Percentiles rank a stretch among this genome's conserved stretches.
Evolutionary conservation across 2,329 filamentous ascomycete genomes (phyloP).

Genomic region (Epichloe festucae): DNA sequence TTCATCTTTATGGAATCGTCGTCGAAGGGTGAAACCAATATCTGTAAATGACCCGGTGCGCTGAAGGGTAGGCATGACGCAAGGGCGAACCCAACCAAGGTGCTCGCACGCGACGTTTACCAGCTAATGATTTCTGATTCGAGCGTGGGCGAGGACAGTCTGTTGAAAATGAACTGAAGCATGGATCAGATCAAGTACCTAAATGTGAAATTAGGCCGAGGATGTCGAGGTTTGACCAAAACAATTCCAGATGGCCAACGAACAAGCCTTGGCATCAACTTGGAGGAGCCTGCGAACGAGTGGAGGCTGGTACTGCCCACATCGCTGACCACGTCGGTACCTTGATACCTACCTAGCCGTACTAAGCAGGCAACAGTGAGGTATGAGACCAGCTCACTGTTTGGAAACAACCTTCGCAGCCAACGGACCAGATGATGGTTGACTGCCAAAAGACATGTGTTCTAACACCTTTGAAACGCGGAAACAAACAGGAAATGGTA

Average conservation of each 20-base stretch:
- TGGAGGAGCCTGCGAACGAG: no score
- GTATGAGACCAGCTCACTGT: no score
- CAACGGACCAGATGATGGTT: no score
- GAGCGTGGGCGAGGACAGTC: not conserved
- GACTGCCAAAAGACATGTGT: no score
- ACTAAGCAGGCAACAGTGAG: no score
- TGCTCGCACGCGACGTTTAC: not conserved
- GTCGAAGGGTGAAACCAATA: conserved; percentile 60
- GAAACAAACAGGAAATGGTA: no score
- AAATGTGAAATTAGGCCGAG: not conserved
- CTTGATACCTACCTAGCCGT: no score
- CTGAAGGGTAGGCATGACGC: conserved; percentile 27
- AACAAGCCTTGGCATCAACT: no score
- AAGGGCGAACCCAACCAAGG: not conserved
- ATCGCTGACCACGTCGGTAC: no score
- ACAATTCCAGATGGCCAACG: not conserved
- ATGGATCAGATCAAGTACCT: not conserved
- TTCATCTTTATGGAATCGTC: conserved; percentile 59
- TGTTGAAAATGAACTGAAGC: not conserved
- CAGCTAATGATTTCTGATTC: not conserved
- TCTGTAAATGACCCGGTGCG: conserved; percentile 42
- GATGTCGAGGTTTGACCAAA: not conserved
- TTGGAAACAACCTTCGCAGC: no score
- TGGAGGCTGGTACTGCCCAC: no score
- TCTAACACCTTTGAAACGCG: no score